phyloP scores from a whole-genome alignment of 2,329 filamentous ascomycete genomes.

The Zasmidium citrigriseum region DNA sequence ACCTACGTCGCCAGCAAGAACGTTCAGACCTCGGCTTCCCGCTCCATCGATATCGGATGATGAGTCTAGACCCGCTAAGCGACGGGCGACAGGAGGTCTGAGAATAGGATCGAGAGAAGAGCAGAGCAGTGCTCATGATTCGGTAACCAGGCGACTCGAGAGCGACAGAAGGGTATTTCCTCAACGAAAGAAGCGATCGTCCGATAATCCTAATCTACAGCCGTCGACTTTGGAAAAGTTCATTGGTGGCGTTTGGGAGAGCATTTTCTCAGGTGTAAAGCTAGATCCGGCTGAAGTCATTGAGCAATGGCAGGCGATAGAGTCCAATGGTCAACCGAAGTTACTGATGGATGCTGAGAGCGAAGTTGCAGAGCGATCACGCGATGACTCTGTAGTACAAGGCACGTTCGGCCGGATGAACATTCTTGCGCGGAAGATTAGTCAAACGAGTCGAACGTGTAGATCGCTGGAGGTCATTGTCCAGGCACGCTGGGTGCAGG shows the following conservation, averaged over 20 bases:
- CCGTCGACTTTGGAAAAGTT: constrained; percentile 52
- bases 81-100: constrained; percentile 36
- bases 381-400: constrained; percentile 24
- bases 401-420: constrained; percentile 45
- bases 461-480: constrained; percentile 61
- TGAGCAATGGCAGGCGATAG: constrained; percentile 36
- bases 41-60: constrained; percentile 7
- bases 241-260: constrained; percentile 53
- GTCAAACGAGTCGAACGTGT: constrained; percentile 54
- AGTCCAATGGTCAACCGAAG: constrained; percentile 30
- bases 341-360: constrained; percentile 26
- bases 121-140: constrained; percentile 6
- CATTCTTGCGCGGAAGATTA: constrained; percentile 47
- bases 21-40: constrained; percentile 9
- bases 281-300: constrained; percentile 42
- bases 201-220: constrained; percentile 44
- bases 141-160: constrained; percentile 21
- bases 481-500: constrained; percentile 59
- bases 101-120: constrained; percentile 25
- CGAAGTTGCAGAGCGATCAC: constrained; percentile 16
- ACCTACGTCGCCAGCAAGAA: constrained; percentile 6
- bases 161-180: constrained; percentile 27
- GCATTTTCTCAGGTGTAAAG: constrained; percentile 46
- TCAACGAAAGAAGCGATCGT: constrained; percentile 31
- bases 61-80: constrained; percentile 44